phyloP scores from a whole-genome alignment of 2,329 filamentous ascomycete genomes.

The Paraconiothyrium brasiliense region DNA sequence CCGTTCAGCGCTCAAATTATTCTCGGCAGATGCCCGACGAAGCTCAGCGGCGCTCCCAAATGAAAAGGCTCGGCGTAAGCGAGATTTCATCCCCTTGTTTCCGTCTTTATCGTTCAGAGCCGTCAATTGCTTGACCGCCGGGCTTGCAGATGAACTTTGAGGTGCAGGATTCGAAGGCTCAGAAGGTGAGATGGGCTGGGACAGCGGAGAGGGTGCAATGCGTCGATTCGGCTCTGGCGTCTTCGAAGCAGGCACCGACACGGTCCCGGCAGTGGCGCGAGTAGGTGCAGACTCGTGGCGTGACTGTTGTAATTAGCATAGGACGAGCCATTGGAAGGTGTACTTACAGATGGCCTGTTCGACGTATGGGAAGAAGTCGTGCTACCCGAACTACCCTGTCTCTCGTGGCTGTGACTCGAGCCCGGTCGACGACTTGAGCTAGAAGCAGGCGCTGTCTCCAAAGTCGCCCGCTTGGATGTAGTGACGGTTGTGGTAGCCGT shows the following conservation, averaged over 20 bases:
- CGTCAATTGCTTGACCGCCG: constrained; percentile 83
- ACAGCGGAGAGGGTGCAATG: constrained; percentile 58
- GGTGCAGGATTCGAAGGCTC: constrained; percentile 37
- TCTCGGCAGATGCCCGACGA: constrained; percentile 75
- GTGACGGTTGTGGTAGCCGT: constrained; percentile 24
- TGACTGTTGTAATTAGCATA: constrained; percentile 26
- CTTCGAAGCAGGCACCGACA: constrained; percentile 30
- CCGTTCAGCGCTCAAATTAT: constrained; percentile 60
- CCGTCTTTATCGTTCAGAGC: constrained; percentile 85
- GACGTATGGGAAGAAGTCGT: constrained; percentile 43
- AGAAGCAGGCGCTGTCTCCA: constrained; percentile 38
- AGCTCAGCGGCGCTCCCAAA: constrained; percentile 96
- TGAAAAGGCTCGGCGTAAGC: constrained; percentile 90
- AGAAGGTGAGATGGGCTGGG: constrained; percentile 52
- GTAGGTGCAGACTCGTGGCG: constrained; percentile 33
- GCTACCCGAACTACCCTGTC: constrained; percentile 51
- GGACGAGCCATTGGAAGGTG: constrained; percentile 3
- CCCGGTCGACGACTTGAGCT: constrained; percentile 42
- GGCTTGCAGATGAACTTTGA: constrained; percentile 58
- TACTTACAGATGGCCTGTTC: constrained; percentile 46
- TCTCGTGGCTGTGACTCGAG: constrained; percentile 48
- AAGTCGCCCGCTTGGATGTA: constrained; percentile 27
- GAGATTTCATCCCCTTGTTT: constrained; percentile 83
- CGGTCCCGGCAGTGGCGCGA: constrained; percentile 25
- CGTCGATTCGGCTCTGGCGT: constrained; percentile 54